Evolutionary conservation across 441 rosid genomes (phyloP).

Genomic region (Arabidopsis hybrid): DNA sequence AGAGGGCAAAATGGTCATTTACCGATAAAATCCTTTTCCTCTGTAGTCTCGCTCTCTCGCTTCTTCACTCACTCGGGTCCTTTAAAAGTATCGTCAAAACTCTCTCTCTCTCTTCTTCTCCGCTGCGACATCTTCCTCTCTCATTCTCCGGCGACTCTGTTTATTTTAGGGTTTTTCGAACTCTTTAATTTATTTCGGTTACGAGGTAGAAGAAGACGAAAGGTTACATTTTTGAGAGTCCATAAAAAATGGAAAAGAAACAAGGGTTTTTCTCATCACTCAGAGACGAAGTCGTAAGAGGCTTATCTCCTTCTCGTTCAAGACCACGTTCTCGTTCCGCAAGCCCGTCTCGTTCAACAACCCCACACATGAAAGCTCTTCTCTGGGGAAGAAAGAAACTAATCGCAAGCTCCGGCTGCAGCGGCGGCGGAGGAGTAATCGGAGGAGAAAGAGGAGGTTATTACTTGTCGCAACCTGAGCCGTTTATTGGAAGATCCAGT

Average conservation of each 20-base stretch:
- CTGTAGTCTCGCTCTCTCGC: background rate
- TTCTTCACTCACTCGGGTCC: conserved; percentile 30
- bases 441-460: conserved; percentile 13
- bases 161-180: conserved; percentile 8
- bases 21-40: background rate
- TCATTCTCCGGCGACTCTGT: conserved; percentile 24
- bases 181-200: background rate
- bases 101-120: conserved; percentile 4
- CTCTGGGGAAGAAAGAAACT: conserved; percentile 59
- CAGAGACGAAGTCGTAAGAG: conserved; percentile 71
- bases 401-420: conserved; percentile 24
- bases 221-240: background rate
- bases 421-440: background rate
- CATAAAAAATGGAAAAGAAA: conserved; percentile 62
- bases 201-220: background rate
- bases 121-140: conserved; percentile 4
- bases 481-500: conserved; percentile 63
- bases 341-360: conserved; percentile 61
- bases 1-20: conserved; percentile 24
- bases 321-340: conserved; percentile 54
- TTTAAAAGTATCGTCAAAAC: conserved; percentile 4
- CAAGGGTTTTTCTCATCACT: conserved; percentile 84
- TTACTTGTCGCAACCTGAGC: conserved; percentile 52
- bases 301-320: conserved; percentile 70
- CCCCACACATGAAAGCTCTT: conserved; percentile 58